Evolutionary conservation across 1,284 basidiomycete genomes (phyloP), one percentile per base, ranked within the genome.

Genomic region (Irpex sp.): DNA sequence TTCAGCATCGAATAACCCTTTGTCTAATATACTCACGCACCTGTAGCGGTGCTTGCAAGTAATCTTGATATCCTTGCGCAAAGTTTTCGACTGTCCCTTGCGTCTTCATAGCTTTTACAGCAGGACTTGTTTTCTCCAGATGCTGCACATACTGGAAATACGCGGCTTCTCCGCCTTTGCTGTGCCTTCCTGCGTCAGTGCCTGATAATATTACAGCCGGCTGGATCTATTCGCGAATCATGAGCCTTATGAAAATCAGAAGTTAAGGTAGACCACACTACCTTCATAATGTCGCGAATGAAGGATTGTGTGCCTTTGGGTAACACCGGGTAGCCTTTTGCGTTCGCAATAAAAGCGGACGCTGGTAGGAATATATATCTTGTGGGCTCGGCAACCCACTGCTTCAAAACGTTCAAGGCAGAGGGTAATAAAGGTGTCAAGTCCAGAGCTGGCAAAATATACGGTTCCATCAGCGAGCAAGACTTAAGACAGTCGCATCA

Each of bases 241-340:
- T 33, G 31, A 57, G 57, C 63, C 61, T 67, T 37, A 64, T 65
- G 61, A 61, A 15, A 9, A 1, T 4, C 19, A 39, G 15, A 43
- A 58, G 57, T 19, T 17, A 17, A 31, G 15, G 55, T 61, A 21
- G 19, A 19, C 17, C 3, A 26, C 77, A 85, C 72, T 72, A 90
- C 94, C 78, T 92, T 90, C 83, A 95, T 91, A 77, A 92, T 88
- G 66, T 93, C 88, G 64, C 91, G 88, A 59, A 97, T 83, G 77
- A 98, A 97, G 0, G 83, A 83, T 71, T 98, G 96, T 4, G 92
- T 91, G 13, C 88, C 88, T 78, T 98, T 99, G 17, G 93, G 92
- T 13, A 99, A 83, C 1, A 99, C 97, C 0, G 97, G 97, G 74
- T 97, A 99, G 3, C 95, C 97, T 77, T 98, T 97, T 37, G 90